phyloP scores from a whole-genome alignment of 352 stramenopile species.

The Elongisporangium anandrum region DNA sequence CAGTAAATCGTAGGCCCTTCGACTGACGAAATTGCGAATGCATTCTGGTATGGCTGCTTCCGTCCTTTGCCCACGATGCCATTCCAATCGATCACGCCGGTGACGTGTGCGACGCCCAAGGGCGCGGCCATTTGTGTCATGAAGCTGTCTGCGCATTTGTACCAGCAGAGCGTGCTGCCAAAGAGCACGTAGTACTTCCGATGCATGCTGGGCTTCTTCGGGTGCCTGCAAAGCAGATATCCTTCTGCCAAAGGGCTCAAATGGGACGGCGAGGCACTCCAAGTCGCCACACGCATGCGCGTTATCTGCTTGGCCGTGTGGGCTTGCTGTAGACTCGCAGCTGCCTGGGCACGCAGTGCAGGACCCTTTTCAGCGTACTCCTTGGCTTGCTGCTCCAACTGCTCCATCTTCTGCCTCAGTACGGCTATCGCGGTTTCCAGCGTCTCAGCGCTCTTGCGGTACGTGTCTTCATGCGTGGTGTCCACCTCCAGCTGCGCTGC shows the following conservation, averaged over 20 bases:
- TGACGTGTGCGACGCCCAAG: slow-evolving; percentile 61
- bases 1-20: slow-evolving; percentile 67
- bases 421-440: slow-evolving; percentile 17
- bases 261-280: slow-evolving; percentile 52
- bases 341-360: slow-evolving; percentile 30
- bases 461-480: slow-evolving; percentile 35
- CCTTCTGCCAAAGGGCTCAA: slow-evolving; percentile 64
- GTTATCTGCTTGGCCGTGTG: slow-evolving; percentile 53
- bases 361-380: slow-evolving; percentile 28
- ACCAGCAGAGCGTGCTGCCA: slow-evolving; percentile 80
- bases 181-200: slow-evolving; percentile 76
- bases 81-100: slow-evolving; percentile 58
- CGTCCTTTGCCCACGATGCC: slow-evolving; percentile 49
- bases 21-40: slow-evolving; percentile 57
- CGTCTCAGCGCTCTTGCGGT: slow-evolving; percentile 21
- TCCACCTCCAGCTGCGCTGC: slow-evolving; percentile 63
- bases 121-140: slow-evolving; percentile 36
- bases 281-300: slow-evolving; percentile 46
- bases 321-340: slow-evolving; percentile 48
- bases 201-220: slow-evolving; percentile 56
- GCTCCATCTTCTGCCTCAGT: slow-evolving; percentile 18
- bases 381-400: slow-evolving; percentile 23
- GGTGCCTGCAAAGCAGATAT: slow-evolving; percentile 69
- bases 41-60: slow-evolving; percentile 46
- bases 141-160: slow-evolving; percentile 64